Evolutionary conservation across 305 asterid genomes (phyloP).

Genomic region (Solanum hybrid): DNA sequence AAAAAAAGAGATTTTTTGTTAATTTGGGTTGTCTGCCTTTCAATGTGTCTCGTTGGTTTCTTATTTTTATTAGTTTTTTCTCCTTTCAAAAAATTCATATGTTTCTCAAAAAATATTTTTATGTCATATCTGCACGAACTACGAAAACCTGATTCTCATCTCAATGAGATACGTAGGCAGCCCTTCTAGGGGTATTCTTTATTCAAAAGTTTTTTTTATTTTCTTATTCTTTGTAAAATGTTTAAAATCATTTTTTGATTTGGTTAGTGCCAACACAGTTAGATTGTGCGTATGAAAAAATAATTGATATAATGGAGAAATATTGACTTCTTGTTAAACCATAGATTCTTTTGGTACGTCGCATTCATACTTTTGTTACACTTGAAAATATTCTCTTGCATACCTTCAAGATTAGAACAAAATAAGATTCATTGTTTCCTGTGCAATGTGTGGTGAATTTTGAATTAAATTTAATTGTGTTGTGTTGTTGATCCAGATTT

Average conservation of each 20-base stretch:
- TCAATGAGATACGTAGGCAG: neutral
- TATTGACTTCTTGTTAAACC: neutral
- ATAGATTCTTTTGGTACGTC: neutral
- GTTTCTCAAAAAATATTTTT: neutral
- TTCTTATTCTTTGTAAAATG: neutral
- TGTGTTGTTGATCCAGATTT: neutral
- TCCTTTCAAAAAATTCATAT: neutral
- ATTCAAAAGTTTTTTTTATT: no score
- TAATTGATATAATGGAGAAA: no score
- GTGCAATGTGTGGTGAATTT: neutral
- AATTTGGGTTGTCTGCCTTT: neutral
- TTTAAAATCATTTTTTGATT: neutral
- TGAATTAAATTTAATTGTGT: neutral
- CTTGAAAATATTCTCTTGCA: neutral
- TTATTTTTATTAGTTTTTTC: neutral
- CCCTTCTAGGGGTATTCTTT: neutral
- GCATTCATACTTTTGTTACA: neutral
- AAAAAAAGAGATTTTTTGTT: neutral
- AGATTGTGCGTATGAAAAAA: neutral
- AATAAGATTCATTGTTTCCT: no score
- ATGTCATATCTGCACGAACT: neutral
- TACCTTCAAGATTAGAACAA: neutral
- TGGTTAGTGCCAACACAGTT: neutral
- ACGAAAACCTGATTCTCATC: no score
- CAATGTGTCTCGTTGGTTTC: neutral